Base-by-base conservation (phyloP, 2,329 filamentous ascomycete species). In the Daldinia sp. region DNA sequence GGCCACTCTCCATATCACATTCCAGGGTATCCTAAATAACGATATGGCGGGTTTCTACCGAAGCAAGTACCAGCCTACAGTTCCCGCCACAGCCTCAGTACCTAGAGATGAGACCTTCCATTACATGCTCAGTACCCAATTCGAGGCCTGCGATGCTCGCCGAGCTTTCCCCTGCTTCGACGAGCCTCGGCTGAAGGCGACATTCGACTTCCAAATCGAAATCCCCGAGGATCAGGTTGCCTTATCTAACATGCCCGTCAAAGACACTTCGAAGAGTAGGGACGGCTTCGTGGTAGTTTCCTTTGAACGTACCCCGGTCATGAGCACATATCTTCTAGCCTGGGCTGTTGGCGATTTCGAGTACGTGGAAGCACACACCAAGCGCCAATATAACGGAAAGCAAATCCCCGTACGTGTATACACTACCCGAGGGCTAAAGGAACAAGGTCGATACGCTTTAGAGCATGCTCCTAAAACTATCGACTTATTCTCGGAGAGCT, bases 321-420 rank as follows among this genome's bases (percentile, higher is more conserved):
- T 97, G 94, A 95, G 92, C 80, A 96, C 91, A 21, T 90, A 96
- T 78, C 87, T 97, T 27, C 82, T 96, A 23, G 93, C 94, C 19
- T 97, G 95, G 95, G 94, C 94, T 19, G 87, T 97, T 65, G 95
- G 95, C 61, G 94, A 99, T 77, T 98, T 99, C 68, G 94, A 98
- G 78, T 97, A 97, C 72, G 88, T 98, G 56, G 95, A 99, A 80
- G 91, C 90, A 54, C 91, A 92, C 75, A 99, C 95, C 2, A 86
- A 93, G 74, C 89, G 94, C 71, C 89, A 90, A 76, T 98, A 99
- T 80, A 91, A 96, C 63, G 94, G 93, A 73, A 93, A 94, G 81
- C 89, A 87, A 74, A 86, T 99, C 30, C 95, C 95, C 15, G 94
- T 98, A 55, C 90, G 95, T 67, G 94, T 99, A 30, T 99, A 98